Evolutionary conservation across 176 grass and related monocot genomes (phyloP).

Genomic region (Eleusine coracana): DNA sequence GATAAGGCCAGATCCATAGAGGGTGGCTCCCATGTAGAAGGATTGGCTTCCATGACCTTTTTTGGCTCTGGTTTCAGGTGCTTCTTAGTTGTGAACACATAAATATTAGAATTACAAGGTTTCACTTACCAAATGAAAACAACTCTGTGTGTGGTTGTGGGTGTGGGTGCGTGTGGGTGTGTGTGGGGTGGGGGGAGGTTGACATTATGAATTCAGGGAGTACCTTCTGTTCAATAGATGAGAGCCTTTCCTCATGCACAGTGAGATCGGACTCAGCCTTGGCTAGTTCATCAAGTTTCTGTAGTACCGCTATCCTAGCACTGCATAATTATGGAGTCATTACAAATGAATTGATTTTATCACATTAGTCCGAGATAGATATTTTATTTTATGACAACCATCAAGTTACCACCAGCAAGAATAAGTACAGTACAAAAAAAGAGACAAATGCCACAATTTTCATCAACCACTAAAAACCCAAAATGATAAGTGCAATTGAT

Average conservation of each 20-base stretch:
- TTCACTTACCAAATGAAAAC: not conserved
- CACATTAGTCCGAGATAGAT: conserved; percentile 7
- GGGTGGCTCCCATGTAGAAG: not conserved
- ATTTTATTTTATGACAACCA: conserved; percentile 18
- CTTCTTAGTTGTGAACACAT: not conserved
- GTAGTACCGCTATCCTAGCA: conserved; percentile 66
- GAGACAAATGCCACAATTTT: not conserved
- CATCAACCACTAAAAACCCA: too few relatives aligned
- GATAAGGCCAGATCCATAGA: not conserved
- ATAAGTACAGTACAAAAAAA: conserved; percentile 16
- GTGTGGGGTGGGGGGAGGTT: too few relatives aligned
- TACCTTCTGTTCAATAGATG: conserved; percentile 80
- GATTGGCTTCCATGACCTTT: not conserved
- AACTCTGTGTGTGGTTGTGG: not conserved
- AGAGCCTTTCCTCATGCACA: conserved; percentile 57
- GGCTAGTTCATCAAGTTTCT: conserved; percentile 75
- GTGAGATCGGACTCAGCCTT: conserved; percentile 78
- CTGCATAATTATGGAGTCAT: conserved; percentile 47
- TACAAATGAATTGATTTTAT: conserved; percentile 22
- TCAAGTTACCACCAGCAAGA: conserved; percentile 31
- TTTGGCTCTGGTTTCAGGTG: not conserved
- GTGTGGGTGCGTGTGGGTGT: too few relatives aligned
- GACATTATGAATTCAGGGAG: not conserved
- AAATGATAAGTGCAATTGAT: not conserved
- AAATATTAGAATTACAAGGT: not conserved